These are phyloP conservation scores for Ogataea trehalophila DNA, from an alignment of 805 yeast genomes.

Conservation along the genomic window DNA sequence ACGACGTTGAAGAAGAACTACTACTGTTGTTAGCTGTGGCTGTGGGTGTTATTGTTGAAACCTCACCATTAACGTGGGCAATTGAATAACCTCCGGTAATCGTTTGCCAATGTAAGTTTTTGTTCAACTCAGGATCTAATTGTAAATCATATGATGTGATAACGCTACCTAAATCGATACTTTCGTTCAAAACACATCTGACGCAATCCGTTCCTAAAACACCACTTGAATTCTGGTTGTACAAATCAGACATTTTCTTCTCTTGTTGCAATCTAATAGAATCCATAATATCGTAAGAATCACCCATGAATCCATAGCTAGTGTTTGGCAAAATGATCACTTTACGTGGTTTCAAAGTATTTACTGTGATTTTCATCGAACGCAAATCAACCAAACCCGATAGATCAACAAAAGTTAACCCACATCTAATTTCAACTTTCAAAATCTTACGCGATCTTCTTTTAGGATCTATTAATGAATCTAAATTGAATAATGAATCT, in stretches of 20 bases:
- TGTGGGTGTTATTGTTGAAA: slow-evolving; percentile 19
- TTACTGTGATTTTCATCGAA: slow-evolving; percentile 72
- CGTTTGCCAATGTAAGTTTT: slow-evolving; percentile 74
- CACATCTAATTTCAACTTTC: slow-evolving; percentile 54
- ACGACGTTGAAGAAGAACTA: slow-evolving; percentile 2
- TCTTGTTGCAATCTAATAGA: slow-evolving; percentile 18
- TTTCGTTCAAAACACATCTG: slow-evolving; percentile 33
- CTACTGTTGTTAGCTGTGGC: slow-evolving; percentile 7
- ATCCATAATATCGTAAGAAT: slow-evolving; percentile 16
- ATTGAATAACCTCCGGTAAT: slow-evolving; percentile 76
- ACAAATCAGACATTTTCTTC: slow-evolving; percentile 11
- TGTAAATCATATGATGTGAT: slow-evolving; percentile 54
- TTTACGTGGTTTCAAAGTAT: slow-evolving; percentile 73
- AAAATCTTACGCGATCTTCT: slow-evolving; percentile 5
- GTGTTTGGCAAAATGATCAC: slow-evolving; percentile 43
- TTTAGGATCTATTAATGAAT: slow-evolving; percentile 22
- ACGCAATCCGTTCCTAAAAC: slow-evolving; percentile 24
- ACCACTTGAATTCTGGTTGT: slow-evolving; percentile 13
- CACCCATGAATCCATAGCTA: slow-evolving; percentile 20
- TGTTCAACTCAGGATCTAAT: slow-evolving; percentile 59
- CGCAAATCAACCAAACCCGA: slow-evolving; percentile 81
- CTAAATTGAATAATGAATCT: slow-evolving; percentile 19
- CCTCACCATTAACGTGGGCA: slow-evolving; percentile 74
- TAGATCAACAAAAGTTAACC: slow-evolving; percentile 70
- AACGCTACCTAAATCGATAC: slow-evolving; percentile 48